Base-by-base conservation (phyloP, 2,329 filamentous ascomycete genomes). In the Epicoccum nigrum region DNA sequence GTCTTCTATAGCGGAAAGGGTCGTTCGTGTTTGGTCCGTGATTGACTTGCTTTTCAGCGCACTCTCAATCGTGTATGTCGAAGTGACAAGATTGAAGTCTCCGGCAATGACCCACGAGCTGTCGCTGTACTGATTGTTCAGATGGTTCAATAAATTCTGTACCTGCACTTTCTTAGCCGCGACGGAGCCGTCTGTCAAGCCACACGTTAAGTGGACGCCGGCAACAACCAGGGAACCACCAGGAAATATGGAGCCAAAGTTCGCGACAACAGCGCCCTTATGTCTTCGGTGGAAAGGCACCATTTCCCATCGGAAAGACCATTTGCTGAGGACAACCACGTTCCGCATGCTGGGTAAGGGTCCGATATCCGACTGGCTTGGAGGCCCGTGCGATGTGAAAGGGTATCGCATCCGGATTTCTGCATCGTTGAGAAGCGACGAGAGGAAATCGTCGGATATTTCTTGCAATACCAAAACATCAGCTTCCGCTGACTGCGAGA, bases 11-110 rank as follows among this genome's bases (percentile, higher is more conserved):
- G 74, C 69, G 6, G 66, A 61, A 1, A 86, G 66, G 7, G 73
- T 70, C 2, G 61, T 65, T 0, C 72, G 75, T 1, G 81, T 81
- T 40, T 80, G 74, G 0, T 65, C 38, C 0, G 83, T 82, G n/a
- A 88, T 80, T 4, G 75, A 69, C n/a, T 80, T 79, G 44, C 75
- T 79, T 48, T 78, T 76, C 1, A 82, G 56, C 0, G 85, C 83
- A 4, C 74, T 71, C 9, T 81, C 73, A 27, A 88, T 79, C 0
- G 83, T 83, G 44, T 77, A 76, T 1, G 75, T 71, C 1, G 86
- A 88, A 0, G 84, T 86, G 6, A 81, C 75, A 19, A 88, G 73
- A 59, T 88, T 88, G 65, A 87, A 85, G 62, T 88, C 85, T 3
- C 86, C 86, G 0, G 82, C 81, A 16, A 89, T 59, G 4, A 87